Evolutionary conservation across 441 rosid species (phyloP).

Genomic region (Gossypium armourianum): DNA sequence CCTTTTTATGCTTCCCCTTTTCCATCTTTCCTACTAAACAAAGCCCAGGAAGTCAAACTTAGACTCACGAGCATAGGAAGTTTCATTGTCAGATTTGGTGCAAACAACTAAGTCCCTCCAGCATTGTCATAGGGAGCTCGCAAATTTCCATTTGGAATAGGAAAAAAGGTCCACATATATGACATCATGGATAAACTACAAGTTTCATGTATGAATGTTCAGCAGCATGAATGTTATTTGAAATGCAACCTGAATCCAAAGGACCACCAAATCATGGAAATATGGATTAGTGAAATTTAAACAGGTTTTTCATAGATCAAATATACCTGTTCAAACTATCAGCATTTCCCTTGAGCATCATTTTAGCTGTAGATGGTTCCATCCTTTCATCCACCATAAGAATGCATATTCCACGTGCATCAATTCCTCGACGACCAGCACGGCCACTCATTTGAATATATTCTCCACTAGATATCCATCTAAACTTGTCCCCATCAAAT

Average conservation of each 20-base stretch:
- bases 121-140: background rate
- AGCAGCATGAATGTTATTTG: background rate
- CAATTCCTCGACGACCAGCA: slow-evolving; percentile 99
- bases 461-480: slow-evolving; percentile 96
- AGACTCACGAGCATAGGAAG: background rate
- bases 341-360: slow-evolving; percentile 89
- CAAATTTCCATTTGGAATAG: background rate
- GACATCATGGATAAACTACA: background rate
- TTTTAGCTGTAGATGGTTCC: slow-evolving; percentile 89
- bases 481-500: slow-evolving; percentile 94
- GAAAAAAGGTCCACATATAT: background rate
- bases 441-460: slow-evolving; percentile 99
- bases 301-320: background rate
- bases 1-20: background rate
- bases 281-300: background rate
- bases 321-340: slow-evolving; percentile 88
- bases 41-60: background rate
- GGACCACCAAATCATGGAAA: background rate
- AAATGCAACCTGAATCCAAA: background rate
- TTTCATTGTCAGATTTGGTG: background rate
- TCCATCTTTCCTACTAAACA: background rate
- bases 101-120: background rate
- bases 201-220: background rate
- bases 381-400: slow-evolving; percentile 93
- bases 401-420: slow-evolving; percentile 83